A percentile compares a stretch with the other conserved stretches of the same genome.
Evolutionary conservation across 2,329 filamentous ascomycete genomes (phyloP).

Genomic region (Lachnum nothofagi): DNA sequence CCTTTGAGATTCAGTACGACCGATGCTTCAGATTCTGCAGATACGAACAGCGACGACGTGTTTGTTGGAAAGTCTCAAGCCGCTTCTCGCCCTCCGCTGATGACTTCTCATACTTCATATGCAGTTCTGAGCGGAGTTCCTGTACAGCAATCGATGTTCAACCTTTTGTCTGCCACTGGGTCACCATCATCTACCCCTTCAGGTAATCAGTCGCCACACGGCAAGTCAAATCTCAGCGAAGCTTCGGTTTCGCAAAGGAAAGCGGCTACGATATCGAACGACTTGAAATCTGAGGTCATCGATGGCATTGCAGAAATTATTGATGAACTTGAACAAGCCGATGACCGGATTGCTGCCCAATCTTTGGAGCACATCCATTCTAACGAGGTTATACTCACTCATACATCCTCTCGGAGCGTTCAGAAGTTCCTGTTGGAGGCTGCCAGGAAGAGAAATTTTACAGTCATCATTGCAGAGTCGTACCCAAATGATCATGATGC

Average conservation of each 20-base stretch:
- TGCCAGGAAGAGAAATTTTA: slow-evolving; percentile 85
- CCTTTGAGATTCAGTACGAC: slow-evolving; percentile 29
- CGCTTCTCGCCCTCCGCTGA: slow-evolving; percentile 51
- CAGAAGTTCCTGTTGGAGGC: slow-evolving; percentile 86
- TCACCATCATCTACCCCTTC: slow-evolving; percentile 52
- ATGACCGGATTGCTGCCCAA: slow-evolving; percentile 85
- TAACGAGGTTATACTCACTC: slow-evolving; percentile 85
- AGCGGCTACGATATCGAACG: slow-evolving; percentile 41
- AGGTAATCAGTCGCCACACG: slow-evolving; percentile 44
- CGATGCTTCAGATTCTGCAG: slow-evolving; percentile 18
- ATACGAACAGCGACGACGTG: slow-evolving; percentile 23
- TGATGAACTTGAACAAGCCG: slow-evolving; percentile 87
- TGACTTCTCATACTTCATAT: slow-evolving; percentile 60
- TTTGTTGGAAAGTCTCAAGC: slow-evolving; percentile 20
- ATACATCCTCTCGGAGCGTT: slow-evolving; percentile 79
- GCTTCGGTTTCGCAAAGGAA: slow-evolving; percentile 28
- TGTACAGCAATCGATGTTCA: slow-evolving; percentile 71
- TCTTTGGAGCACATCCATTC: slow-evolving; percentile 90
- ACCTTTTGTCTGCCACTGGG: slow-evolving; percentile 68
- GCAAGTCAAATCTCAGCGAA: slow-evolving; percentile 27
- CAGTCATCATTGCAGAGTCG: slow-evolving; percentile 74
- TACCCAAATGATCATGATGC: slow-evolving; percentile 63
- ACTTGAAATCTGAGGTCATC: slow-evolving; percentile 84
- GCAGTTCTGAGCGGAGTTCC: slow-evolving; percentile 48
- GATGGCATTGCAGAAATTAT: slow-evolving; percentile 93